Conservation (phyloP, 495 filamentous ascomycete genomes). For the Filosporella fistucella region DNA sequence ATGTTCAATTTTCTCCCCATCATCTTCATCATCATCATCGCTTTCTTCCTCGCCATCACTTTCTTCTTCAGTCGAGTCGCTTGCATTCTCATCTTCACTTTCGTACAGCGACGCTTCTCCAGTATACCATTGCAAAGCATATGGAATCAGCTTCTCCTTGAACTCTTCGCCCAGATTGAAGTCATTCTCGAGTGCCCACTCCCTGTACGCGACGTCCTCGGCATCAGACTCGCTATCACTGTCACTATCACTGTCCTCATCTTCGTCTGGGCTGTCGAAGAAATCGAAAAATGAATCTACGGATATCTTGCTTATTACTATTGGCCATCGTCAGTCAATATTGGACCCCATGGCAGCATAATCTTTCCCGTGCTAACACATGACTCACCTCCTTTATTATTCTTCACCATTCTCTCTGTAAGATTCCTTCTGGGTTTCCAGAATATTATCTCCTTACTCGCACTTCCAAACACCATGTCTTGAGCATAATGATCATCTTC, state of each 20-base stretch:
- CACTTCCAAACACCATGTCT: not conserved
- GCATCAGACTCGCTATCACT: not conserved
- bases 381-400: too few relatives aligned
- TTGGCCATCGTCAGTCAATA: too few relatives aligned
- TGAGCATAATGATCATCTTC: not conserved
- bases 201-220: not conserved
- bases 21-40: not conserved
- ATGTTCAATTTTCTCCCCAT: too few relatives aligned
- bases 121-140: slow-evolving; percentile 5
- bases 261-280: too few relatives aligned
- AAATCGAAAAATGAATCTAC: too few relatives aligned
- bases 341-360: too few relatives aligned
- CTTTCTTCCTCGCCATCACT: not conserved
- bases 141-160: slow-evolving; percentile 5
- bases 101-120: slow-evolving; percentile 1
- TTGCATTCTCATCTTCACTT: not conserved
- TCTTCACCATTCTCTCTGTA: not conserved
- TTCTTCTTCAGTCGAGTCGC: not conserved
- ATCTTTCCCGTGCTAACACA: too few relatives aligned
- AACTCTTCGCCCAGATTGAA: slow-evolving; percentile 2
- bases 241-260: not conserved
- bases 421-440: slow-evolving; percentile 1
- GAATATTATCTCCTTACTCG: not conserved
- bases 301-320: too few relatives aligned
- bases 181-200: not conserved